Evolutionary conservation across 2,329 filamentous ascomycete species (phyloP), one percentile per base, ranked within the genome.

Genomic region (Ploettnerulaceae sp.): DNA sequence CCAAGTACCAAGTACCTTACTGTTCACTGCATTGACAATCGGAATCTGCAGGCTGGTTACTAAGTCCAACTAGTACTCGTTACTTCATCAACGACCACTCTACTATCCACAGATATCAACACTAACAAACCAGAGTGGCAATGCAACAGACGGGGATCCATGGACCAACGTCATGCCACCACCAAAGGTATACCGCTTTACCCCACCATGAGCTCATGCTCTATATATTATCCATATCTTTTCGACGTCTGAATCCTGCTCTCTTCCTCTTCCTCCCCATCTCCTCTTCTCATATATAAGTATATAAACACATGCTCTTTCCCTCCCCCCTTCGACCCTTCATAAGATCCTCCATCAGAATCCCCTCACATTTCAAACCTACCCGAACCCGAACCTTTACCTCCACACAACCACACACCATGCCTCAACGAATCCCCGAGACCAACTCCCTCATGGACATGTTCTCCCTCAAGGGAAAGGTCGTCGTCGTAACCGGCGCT

Each of bases 401-500:
- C 25, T 24, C 22, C 26, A 31, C 14, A 29, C 38, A 36, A 54
- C 36, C 38, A 40, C 17, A 49, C 62, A 73, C 59, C 50, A 79
- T 81, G 77, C 75, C 76, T 70, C 69, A 76, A 59, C 56, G 67
- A 61, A 67, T 82, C 52, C 79, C 82, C 60, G 66, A 77, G 61
- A 69, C 78, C 53, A 70, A 71, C 54, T 71, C 70, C 58, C 75
- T 87, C 58, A 65, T 73, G 54, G 83, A 76, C 62, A 69, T 76
- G 49, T 84, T 85, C 68, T 76, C 71, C 56, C 67, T 86, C 47
- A 73, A 73, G 49, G 73, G 76, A 59, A 82, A 79, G 63, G 75
- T 83, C 4, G 71, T 84, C 38, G 64, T 82, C 32, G 76, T 85
- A 1, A 80, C 80, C 26, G 81, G 81, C 33, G 81, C 73, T 48